Conservation (phyloP, 345 rosid species). For the Eucalyptus rudis region DNA sequence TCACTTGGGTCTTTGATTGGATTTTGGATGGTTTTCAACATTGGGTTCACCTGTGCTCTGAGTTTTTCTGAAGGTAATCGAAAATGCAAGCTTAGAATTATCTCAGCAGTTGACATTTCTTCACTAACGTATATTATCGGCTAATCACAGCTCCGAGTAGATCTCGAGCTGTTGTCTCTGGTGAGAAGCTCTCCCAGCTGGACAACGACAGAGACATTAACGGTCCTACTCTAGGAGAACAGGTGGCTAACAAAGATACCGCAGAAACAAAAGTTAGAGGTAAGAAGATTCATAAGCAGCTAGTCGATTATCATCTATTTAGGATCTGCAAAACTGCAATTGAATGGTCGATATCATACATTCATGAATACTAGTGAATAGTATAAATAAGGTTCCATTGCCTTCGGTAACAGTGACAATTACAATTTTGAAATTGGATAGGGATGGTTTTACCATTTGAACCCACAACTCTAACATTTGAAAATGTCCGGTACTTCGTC, state of each 20-base stretch:
- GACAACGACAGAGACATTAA: not conserved
- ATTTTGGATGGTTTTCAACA: conserved; percentile 20
- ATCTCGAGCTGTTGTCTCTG: conserved; percentile 7
- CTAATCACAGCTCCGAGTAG: conserved; percentile 18
- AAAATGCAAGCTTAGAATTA: not conserved
- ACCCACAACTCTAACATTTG: conserved; percentile 23
- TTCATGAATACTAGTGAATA: not conserved
- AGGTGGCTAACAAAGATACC: not conserved
- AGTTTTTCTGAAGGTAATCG: conserved; percentile 7
- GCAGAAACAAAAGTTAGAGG: not conserved
- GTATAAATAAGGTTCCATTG: not conserved
- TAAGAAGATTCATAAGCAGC: not conserved
- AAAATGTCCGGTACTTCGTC: conserved; percentile 25
- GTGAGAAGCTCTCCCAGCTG: not conserved
- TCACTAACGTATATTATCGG: not conserved
- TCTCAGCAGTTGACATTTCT: not conserved
- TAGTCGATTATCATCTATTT: not conserved
- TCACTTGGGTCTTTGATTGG: conserved; percentile 22
- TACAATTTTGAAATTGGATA: not conserved
- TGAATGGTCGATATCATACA: not conserved
- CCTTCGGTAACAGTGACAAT: not conserved
- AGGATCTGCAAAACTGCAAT: not conserved
- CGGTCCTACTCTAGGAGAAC: not conserved
- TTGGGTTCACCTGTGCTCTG: conserved; percentile 19
- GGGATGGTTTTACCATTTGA: conserved; percentile 33